Conservation (phyloP, 2,329 filamentous ascomycete genomes). For the Penicillium janthinellum region DNA sequence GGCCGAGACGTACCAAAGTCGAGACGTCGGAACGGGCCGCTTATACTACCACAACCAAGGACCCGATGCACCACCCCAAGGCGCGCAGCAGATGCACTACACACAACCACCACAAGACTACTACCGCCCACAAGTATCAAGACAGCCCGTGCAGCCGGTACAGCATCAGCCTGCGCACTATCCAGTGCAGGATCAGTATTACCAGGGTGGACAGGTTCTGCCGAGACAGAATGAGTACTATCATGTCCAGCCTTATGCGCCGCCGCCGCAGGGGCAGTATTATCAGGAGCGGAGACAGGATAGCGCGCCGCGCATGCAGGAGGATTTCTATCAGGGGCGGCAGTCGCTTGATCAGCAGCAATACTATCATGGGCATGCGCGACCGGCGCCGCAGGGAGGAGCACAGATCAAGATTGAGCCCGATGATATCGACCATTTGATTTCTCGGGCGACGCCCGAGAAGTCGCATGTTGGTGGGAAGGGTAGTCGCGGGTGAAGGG, state of each 20-base stretch:
- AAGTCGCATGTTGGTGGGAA: background rate
- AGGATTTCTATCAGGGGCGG: background rate
- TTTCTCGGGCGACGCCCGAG: background rate
- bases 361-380: background rate
- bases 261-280: background rate
- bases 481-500: background rate
- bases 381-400: background rate
- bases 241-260: background rate
- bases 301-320: background rate
- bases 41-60: conserved; percentile 2
- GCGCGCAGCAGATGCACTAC: background rate
- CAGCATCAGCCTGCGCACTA: background rate
- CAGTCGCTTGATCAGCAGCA: background rate
- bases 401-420: conserved; percentile 2
- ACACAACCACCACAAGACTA: background rate
- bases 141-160: background rate
- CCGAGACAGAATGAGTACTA: conserved; percentile 1
- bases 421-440: background rate
- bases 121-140: background rate
- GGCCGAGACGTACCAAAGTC: background rate
- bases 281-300: background rate
- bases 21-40: conserved; percentile 3
- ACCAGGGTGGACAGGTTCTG: background rate
- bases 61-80: background rate
- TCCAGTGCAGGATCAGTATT: background rate